Base-by-base conservation (phyloP, 495 filamentous ascomycete genomes). In the Astrocystis sublimbata region DNA sequence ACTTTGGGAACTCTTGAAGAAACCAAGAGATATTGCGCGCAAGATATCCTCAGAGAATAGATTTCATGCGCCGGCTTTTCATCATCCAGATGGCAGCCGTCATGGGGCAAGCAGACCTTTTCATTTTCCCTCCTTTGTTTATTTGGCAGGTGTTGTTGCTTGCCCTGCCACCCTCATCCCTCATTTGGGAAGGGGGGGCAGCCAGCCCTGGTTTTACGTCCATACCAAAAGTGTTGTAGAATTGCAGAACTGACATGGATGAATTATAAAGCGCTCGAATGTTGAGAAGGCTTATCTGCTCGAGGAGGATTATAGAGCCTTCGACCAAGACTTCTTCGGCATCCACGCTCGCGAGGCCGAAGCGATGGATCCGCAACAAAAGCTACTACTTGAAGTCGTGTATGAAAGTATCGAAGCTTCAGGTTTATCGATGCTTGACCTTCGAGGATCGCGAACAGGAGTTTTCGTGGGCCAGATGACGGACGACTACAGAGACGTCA, bases 241-340 rank as follows among this genome's bases (percentile, higher is more conserved):
- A n/a, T n/a, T n/a, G n/a, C n/a, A n/a, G n/a, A 19, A 19, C 50
- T 53, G 17, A 38, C 31, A n/a, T n/a, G n/a, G n/a, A n/a, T 21
- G 1, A 12, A 13, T 2, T 9, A 13, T 19, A 7, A 10, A 60
- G 58, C 72, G 73, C 2, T 73, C 74, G 7, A 68, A 76, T 42
- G 67, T 74, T 7, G 49, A 64, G 47, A 71, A 73, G 51, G 73
- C 70, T 1, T 76, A 78, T 46, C 75, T 73, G 54, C 63, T 88
- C 7, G 69, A 81, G 10, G 76, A 84, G 31, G 79, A 86, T 63
- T 61, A 80, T 12, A 71, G 71, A 10, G 64, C 68, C 0, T 88
- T 88, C 61, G 85, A 88, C 61, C 75, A 82, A 2, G 62, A 71
- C 7, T 86, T 88, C 64, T 87, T 86, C 73, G 78, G 76, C 65